phyloP scores from a whole-genome alignment of 352 stramenopile species.

The Globisporangium uncinulatum region DNA sequence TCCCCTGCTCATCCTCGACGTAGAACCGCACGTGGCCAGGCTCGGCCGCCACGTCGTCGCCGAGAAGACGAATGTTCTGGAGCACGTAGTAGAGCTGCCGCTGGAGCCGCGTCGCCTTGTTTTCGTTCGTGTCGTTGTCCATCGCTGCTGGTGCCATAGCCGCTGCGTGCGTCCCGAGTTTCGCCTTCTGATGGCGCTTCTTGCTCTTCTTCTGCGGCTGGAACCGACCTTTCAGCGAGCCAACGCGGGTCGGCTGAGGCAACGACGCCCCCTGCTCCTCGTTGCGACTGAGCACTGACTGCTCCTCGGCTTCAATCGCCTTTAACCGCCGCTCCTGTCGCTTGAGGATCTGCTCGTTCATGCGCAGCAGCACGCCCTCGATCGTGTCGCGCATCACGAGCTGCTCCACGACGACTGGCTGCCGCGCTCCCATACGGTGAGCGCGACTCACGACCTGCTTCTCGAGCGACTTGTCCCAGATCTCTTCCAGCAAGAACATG shows the following conservation, averaged over 20 bases:
- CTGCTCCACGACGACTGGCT: conserved; percentile 91
- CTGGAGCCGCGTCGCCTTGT: conserved; percentile 36
- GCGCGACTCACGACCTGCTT: conserved; percentile 94
- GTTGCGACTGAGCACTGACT: conserved; percentile 8
- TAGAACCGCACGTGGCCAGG: conserved; percentile 39
- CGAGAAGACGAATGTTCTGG: conserved; percentile 39
- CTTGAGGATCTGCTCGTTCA: conserved; percentile 21
- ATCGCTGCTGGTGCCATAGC: neutral
- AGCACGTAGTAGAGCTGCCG: conserved; percentile 44
- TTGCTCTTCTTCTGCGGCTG: conserved; percentile 7
- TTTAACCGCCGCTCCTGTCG: conserved; percentile 4
- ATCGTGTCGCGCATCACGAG: conserved; percentile 85
- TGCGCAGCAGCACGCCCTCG: conserved; percentile 65
- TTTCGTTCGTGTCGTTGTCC: conserved; percentile 18
- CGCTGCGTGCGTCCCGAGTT: conserved; percentile 8
- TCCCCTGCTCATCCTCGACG: conserved; percentile 30
- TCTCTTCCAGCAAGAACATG: conserved; percentile 97
- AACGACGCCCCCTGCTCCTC: conserved; percentile 5
- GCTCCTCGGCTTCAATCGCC: conserved; percentile 3
- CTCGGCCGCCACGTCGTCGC: conserved; percentile 30
- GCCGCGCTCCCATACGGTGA: conserved; percentile 93
- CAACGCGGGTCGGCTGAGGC: neutral
- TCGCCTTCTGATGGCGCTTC: conserved; percentile 17
- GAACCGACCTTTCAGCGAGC: neutral
- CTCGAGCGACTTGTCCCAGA: conserved; percentile 95